Base-by-base conservation (phyloP, 768 basidiomycete species). In the Serendipita sp. region DNA sequence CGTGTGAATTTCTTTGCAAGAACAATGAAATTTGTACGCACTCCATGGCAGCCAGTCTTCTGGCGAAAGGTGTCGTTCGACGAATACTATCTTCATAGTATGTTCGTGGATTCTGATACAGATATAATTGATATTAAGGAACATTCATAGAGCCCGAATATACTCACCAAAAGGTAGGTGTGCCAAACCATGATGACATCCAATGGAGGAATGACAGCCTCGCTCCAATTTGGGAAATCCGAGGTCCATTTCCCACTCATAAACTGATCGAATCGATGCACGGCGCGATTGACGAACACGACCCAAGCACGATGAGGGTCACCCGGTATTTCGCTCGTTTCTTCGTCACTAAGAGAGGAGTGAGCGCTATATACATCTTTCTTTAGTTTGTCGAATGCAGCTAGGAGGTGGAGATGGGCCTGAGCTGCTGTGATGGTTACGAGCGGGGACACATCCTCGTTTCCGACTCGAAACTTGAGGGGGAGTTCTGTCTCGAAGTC, bases 141-240 rank as follows among this genome's bases (percentile, higher is more conserved):
- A 11, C 24, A 60, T 60, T 28, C 32, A n/a, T 16, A 32, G 32
- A 53, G 48, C 5, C 32, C 4, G 11, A 8, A 51, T 51, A 8
- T 32, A 51, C 56, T 24, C 37, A 65, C 65, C 34, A 69, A 63
- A 54, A 69, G 45, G 64, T 69, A 69, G 4, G 65, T 65, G 44
- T 69, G 68, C 68, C 68, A 69, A 18, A 69, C 68, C 68, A 69
- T 69, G 18, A 66, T 34, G 2, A 69, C 65, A 56, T 69, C 68
- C 24, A 67, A 48, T n/a, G 67, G 48, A 10, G 63, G 68, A 15
- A 64, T 45, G 28, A 24, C 35, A 8, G 24, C 28, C 56, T 60
- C 56, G 35, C 56, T 60, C 56, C 56, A 60, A 28, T n/a, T 11
- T 11, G 56, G 56, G 32, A 60, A 60, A 30, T 60, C 56, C 2